phyloP scores from a whole-genome alignment of 331 rosid species.

The Stylosanthes scabra region DNA sequence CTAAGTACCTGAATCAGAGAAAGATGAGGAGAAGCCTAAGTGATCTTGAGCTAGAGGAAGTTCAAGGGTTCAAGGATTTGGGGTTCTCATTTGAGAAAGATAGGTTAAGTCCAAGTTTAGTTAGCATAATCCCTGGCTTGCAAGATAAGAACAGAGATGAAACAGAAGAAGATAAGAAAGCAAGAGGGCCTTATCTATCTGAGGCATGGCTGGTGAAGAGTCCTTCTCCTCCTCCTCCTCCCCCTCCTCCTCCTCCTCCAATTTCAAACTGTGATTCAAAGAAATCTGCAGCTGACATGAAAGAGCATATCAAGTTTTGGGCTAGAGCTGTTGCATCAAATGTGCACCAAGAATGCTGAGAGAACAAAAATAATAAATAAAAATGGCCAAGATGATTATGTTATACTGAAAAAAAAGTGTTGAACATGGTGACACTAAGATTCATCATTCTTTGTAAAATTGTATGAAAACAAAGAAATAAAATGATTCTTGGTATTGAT shows the following conservation, averaged over 20 bases:
- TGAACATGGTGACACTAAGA: slow-evolving; percentile 24
- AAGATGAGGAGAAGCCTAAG: slow-evolving; percentile 66
- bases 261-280: slow-evolving; percentile 61
- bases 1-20: slow-evolving; percentile 43
- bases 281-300: slow-evolving; percentile 62
- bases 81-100: slow-evolving; percentile 89
- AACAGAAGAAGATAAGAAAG: slow-evolving; percentile 46
- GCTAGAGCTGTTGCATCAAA: slow-evolving; percentile 88
- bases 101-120: slow-evolving; percentile 60
- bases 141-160: slow-evolving; percentile 63
- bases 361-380: not conserved
- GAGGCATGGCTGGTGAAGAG: slow-evolving; percentile 84
- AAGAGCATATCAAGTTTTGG: slow-evolving; percentile 88
- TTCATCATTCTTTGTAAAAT: slow-evolving; percentile 35
- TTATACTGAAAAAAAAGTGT: not conserved
- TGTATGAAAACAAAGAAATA: not conserved
- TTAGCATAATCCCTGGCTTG: slow-evolving; percentile 84
- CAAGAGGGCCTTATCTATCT: slow-evolving; percentile 84
- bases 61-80: slow-evolving; percentile 92
- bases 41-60: slow-evolving; percentile 82
- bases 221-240: no score
- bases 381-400: not conserved
- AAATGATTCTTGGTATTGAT: slow-evolving; percentile 16
- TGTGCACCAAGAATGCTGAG: slow-evolving; percentile 60
- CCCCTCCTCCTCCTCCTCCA: no score